Conservation (phyloP, 192 early-diverging fungal genomes). For the Entomortierella beljakovae region DNA sequence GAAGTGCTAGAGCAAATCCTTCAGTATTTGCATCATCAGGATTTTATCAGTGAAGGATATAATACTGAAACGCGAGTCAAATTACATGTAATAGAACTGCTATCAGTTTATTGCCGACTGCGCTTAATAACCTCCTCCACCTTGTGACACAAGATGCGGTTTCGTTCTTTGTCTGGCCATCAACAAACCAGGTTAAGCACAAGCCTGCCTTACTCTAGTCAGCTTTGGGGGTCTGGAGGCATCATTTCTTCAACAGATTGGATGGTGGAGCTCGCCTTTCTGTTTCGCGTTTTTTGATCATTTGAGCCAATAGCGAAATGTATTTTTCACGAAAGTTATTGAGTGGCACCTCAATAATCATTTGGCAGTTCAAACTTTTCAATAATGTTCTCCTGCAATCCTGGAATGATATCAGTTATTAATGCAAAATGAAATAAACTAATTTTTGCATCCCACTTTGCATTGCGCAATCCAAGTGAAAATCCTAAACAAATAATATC, state of each 20-base stretch:
- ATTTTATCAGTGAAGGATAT: slow-evolving; percentile 36
- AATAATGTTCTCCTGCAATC: no score
- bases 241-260: slow-evolving; percentile 42
- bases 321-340: no score
- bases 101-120: slow-evolving; percentile 35
- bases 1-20: not conserved
- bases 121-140: slow-evolving; percentile 41
- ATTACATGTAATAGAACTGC: slow-evolving; percentile 38
- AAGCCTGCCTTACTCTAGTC: slow-evolving; percentile 35
- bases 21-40: slow-evolving; percentile 40
- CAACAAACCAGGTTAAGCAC: slow-evolving; percentile 25
- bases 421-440: no score
- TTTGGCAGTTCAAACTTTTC: no score
- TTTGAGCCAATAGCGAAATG: no score
- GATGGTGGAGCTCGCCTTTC: slow-evolving; percentile 36
- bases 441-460: no score
- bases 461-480: no score
- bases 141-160: slow-evolving; percentile 36
- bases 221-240: slow-evolving; percentile 37
- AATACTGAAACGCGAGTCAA: slow-evolving; percentile 44
- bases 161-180: slow-evolving; percentile 28
- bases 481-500: no score
- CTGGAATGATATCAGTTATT: no score
- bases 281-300: no score
- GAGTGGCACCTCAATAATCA: no score